Evolutionary conservation across 2,329 filamentous ascomycete species (phyloP).

Genomic region (Sarocladiaceae sp.): DNA sequence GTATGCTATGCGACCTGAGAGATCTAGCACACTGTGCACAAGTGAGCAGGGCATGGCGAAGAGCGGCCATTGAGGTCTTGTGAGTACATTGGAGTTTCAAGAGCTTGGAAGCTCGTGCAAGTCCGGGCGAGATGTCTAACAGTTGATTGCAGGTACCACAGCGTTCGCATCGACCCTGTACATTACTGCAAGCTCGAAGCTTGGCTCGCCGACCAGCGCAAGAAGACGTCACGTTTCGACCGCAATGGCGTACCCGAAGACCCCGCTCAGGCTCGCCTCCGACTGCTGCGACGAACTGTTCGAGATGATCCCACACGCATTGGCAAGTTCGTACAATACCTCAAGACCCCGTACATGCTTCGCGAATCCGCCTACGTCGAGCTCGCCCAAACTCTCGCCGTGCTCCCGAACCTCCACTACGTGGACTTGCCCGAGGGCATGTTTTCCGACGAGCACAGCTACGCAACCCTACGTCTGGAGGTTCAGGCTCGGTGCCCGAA

Average conservation of each 20-base stretch:
- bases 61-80: constrained; percentile 46
- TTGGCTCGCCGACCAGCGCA: constrained; percentile 70
- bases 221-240: constrained; percentile 65
- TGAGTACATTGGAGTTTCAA: constrained; percentile 39
- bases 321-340: constrained; percentile 63
- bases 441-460: constrained; percentile 72
- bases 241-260: constrained; percentile 77
- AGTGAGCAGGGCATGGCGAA: constrained; percentile 67
- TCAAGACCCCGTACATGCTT: constrained; percentile 94
- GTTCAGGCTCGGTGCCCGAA: constrained; percentile 77
- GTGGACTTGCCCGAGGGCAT: constrained; percentile 87
- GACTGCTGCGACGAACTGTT: constrained; percentile 74
- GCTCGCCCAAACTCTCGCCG: constrained; percentile 77
- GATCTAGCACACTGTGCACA: constrained; percentile 75
- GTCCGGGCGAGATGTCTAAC: no score
- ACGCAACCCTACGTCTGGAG: constrained; percentile 71
- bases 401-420: constrained; percentile 78
- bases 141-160: constrained; percentile 59
- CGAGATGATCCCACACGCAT: constrained; percentile 66
- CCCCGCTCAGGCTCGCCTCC: constrained; percentile 66
- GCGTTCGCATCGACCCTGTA: constrained; percentile 86
- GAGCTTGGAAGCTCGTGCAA: neutral
- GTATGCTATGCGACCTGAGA: constrained; percentile 89
- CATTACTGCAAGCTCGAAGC: constrained; percentile 91
- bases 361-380: constrained; percentile 80